Evolutionary conservation across 2,329 filamentous ascomycete genomes (phyloP).

Genomic region (Malbranchea zuffiana): DNA sequence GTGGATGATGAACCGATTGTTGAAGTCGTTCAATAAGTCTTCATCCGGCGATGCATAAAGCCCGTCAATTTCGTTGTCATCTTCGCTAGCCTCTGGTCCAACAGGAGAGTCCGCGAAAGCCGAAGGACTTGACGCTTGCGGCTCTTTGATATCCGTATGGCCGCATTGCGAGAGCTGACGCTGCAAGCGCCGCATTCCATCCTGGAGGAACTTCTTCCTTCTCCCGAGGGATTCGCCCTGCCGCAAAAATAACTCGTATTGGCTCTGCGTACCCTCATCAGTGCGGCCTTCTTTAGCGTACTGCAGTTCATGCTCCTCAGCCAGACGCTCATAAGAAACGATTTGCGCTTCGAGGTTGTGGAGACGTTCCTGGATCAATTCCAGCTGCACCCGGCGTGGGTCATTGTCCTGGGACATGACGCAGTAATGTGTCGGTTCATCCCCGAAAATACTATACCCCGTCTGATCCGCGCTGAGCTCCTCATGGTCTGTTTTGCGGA

Average conservation of each 20-base stretch:
- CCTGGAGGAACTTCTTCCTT: slow-evolving; percentile 49
- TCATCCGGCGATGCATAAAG: slow-evolving; percentile 59
- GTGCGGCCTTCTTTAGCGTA: slow-evolving; percentile 46
- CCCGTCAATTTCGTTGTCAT: slow-evolving; percentile 41
- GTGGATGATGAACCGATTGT: slow-evolving; percentile 96
- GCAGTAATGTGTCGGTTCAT: slow-evolving; percentile 88
- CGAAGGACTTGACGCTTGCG: slow-evolving; percentile 18
- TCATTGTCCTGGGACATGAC: slow-evolving; percentile 89
- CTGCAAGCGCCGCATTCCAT: slow-evolving; percentile 48
- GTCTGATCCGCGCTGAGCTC: slow-evolving; percentile 63
- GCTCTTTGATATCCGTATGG: slow-evolving; percentile 39
- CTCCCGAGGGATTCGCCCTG: slow-evolving; percentile 47
- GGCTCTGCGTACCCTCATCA: slow-evolving; percentile 31
- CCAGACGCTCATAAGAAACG: slow-evolving; percentile 56
- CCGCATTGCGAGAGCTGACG: slow-evolving; percentile 37
- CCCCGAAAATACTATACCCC: slow-evolving; percentile 77
- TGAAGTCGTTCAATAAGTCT: slow-evolving; percentile 88
- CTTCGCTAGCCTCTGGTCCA: slow-evolving; percentile 46
- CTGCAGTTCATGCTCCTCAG: slow-evolving; percentile 64
- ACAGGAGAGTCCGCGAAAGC: slow-evolving; percentile 26
- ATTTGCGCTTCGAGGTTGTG: slow-evolving; percentile 70
- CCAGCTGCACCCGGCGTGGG: slow-evolving; percentile 74
- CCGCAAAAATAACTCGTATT: slow-evolving; percentile 42
- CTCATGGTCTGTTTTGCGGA: slow-evolving; percentile 87
- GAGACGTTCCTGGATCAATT: slow-evolving; percentile 72